These are phyloP conservation scores for Trichoderma cornu-damae DNA, from an alignment of 2,329 filamentous ascomycete species.

Conservation along the genomic window DNA sequence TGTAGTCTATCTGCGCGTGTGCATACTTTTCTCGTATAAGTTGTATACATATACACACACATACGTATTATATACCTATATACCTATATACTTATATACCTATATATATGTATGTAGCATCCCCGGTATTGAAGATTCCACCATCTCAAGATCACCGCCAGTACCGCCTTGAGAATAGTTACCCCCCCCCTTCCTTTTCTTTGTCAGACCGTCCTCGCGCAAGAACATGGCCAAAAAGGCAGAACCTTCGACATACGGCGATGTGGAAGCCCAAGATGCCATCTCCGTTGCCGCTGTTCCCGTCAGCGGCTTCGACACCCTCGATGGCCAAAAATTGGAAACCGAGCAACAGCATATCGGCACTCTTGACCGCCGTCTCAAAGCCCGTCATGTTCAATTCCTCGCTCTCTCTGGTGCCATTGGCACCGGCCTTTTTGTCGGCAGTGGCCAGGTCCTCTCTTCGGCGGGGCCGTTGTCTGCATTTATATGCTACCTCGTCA, in stretches of 20 bases:
- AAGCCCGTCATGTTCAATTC: constrained; percentile 40
- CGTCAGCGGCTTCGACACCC: not conserved
- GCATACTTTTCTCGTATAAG: not conserved
- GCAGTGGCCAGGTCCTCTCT: constrained; percentile 40
- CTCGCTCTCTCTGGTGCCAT: constrained; percentile 40
- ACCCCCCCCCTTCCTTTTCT: too few species aligned
- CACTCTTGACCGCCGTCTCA: constrained; percentile 36
- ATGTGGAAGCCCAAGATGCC: constrained; percentile 13
- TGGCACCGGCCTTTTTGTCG: constrained; percentile 42
- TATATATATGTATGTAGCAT: too few species aligned
- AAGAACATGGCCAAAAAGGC: constrained; percentile 2
- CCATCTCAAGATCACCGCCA: not conserved
- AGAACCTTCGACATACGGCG: constrained; percentile 1
- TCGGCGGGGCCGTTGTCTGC: constrained; percentile 40
- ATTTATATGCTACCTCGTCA: constrained; percentile 39
- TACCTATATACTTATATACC: too few species aligned
- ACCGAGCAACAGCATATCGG: constrained; percentile 30
- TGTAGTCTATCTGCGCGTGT: not conserved
- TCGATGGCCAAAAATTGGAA: constrained; percentile 4
- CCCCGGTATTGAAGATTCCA: not conserved
- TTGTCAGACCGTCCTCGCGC: not conserved
- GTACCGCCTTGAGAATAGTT: not conserved
- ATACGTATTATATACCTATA: not conserved
- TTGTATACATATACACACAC: not conserved
- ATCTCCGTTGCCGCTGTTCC: constrained; percentile 10